These are phyloP conservation scores for Echium plantagineum DNA, from an alignment of 257 asterid species.

Conservation along the genomic window DNA sequence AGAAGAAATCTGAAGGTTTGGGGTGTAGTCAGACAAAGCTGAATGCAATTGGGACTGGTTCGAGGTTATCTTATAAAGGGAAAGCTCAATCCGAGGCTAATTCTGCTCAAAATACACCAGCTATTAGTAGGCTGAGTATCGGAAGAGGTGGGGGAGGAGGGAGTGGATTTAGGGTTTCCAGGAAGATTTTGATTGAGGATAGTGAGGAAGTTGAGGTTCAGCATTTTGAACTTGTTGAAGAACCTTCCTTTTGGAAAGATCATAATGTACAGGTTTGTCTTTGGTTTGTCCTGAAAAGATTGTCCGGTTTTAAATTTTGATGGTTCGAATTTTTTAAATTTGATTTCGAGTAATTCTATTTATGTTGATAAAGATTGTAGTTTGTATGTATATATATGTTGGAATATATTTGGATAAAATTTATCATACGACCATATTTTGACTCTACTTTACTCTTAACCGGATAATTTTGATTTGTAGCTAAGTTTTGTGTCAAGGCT, in stretches of 20 bases:
- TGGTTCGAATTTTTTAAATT: too few relatives aligned
- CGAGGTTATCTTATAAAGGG: conserved; percentile 2
- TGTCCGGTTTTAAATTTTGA: too few relatives aligned
- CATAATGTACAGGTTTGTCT: conserved; percentile 67
- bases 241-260: conserved; percentile 68
- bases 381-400: too few relatives aligned
- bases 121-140: conserved; percentile 3
- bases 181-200: conserved; percentile 20
- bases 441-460: too few relatives aligned
- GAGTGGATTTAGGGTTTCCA: conserved; percentile 27
- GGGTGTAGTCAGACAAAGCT: neutral
- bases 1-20: neutral
- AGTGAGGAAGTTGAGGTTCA: conserved; percentile 30
- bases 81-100: conserved; percentile 23
- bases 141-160: conserved; percentile 15
- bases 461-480: too few relatives aligned
- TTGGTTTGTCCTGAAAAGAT: neutral
- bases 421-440: too few relatives aligned
- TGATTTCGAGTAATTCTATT: too few relatives aligned
- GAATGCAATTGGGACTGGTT: neutral
- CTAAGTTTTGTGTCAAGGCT: too few relatives aligned
- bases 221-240: conserved; percentile 46
- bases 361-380: too few relatives aligned
- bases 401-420: too few relatives aligned
- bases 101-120: conserved; percentile 4